Evolutionary conservation across 108 stramenopile genomes (phyloP).

Genomic region (Hondaea fermentalgiana): DNA sequence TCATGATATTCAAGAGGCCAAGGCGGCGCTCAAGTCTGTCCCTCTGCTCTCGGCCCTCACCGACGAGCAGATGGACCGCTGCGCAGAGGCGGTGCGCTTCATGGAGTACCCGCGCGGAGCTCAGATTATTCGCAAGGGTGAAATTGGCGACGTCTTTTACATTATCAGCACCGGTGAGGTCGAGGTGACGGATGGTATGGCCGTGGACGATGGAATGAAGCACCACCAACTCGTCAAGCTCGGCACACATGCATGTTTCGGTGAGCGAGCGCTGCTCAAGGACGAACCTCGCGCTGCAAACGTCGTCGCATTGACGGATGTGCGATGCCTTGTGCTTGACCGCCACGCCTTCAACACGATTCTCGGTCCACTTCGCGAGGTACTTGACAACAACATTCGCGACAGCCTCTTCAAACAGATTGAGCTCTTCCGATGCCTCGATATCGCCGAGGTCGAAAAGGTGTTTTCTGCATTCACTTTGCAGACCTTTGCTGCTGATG

Average conservation of each 20-base stretch:
- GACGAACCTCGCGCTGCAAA: constrained; percentile 20
- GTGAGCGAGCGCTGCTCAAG: constrained; percentile 21
- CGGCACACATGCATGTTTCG: constrained; percentile 7
- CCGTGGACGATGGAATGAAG: not conserved
- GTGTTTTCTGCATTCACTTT: not conserved
- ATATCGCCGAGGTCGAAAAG: not conserved
- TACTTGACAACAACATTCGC: constrained; percentile 8
- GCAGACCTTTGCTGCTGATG: not conserved
- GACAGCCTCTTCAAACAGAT: constrained; percentile 10
- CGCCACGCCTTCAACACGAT: constrained; percentile 16
- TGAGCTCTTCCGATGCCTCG: not conserved
- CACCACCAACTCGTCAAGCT: not conserved
- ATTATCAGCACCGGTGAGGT: constrained; percentile 22
- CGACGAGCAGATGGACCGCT: not conserved
- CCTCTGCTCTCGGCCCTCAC: constrained; percentile 18
- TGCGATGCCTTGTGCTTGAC: constrained; percentile 16
- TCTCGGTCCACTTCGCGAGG: not conserved
- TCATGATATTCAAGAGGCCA: not conserved
- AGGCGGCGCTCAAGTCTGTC: constrained; percentile 9
- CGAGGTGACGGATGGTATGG: not conserved
- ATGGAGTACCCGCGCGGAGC: not conserved
- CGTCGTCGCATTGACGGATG: constrained; percentile 35
- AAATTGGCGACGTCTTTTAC: constrained; percentile 19
- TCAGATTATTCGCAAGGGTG: constrained; percentile 18
- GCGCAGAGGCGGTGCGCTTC: not conserved